phyloP scores from a whole-genome alignment of 2,329 filamentous ascomycete genomes.

The Neurospora sp. region DNA sequence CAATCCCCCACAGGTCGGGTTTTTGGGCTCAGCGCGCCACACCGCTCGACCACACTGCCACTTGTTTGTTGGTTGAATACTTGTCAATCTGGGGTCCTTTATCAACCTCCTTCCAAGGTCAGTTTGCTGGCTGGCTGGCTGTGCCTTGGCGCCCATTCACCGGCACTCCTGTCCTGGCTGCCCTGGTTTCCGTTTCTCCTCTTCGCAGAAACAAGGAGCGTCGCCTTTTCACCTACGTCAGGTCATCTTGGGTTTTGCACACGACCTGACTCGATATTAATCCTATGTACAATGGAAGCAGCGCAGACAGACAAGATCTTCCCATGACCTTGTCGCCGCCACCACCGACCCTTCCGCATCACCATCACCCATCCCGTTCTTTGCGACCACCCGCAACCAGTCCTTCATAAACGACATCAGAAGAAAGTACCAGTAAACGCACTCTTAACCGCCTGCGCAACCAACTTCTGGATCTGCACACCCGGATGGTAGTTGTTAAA shows the following conservation, averaged over 20 bases:
- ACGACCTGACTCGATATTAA: not conserved
- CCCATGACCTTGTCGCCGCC: not conserved
- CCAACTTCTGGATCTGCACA: constrained; percentile 29
- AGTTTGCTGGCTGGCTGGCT: not conserved
- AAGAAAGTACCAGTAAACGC: constrained; percentile 22
- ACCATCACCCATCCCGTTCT: not conserved
- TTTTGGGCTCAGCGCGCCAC: not conserved
- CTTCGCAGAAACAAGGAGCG: not conserved
- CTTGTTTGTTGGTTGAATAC: no score
- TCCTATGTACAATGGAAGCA: not conserved
- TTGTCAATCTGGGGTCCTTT: not conserved
- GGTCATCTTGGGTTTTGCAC: no score
- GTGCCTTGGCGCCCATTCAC: not conserved
- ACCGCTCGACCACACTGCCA: not conserved
- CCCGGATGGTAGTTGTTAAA: constrained; percentile 34
- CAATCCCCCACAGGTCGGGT: no score
- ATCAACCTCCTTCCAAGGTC: not conserved
- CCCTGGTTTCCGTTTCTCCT: not conserved
- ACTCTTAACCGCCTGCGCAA: constrained; percentile 27
- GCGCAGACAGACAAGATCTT: not conserved
- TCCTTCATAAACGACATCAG: not conserved
- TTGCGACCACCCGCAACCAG: not conserved
- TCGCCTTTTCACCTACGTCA: no score
- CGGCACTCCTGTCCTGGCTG: not conserved
- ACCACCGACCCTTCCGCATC: not conserved